Percentiles rank a stretch among this genome's conserved stretches.
phyloP scores from a whole-genome alignment of 495 filamentous ascomycete genomes.

The Chlorociboria aeruginascens region DNA sequence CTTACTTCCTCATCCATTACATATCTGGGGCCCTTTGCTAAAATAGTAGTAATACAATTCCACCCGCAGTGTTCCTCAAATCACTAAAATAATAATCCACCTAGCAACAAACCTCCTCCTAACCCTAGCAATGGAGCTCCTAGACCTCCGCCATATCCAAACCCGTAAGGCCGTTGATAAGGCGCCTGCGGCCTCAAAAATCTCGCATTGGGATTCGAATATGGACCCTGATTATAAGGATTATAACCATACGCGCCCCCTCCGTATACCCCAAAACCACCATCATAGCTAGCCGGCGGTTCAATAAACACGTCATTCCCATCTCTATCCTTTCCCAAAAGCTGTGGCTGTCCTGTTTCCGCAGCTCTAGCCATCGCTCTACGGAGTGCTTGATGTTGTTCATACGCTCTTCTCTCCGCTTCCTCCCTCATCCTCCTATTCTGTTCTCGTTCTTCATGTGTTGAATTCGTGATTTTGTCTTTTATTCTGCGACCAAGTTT shows the following conservation, averaged over 20 bases:
- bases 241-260: constrained; percentile 17
- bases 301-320: constrained; percentile 36
- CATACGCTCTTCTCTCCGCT: constrained; percentile 26
- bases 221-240: constrained; percentile 9
- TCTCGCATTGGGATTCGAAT: constrained; percentile 27
- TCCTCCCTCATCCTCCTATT: constrained; percentile 26
- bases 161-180: constrained; percentile 31
- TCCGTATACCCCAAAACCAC: constrained; percentile 3
- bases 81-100: constrained; percentile 22
- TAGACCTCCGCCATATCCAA: constrained; percentile 24
- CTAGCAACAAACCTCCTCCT: constrained; percentile 29
- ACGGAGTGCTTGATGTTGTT: constrained; percentile 25
- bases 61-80: neutral
- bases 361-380: constrained; percentile 28
- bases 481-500: constrained; percentile 34
- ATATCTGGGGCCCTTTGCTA: no score
- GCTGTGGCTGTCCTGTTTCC: constrained; percentile 34
- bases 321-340: constrained; percentile 30
- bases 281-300: constrained; percentile 19
- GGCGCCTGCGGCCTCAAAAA: constrained; percentile 31
- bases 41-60: no score
- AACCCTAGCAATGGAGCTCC: constrained; percentile 27
- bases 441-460: constrained; percentile 31
- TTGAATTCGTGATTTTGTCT: constrained; percentile 31
- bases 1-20: no score